These are phyloP conservation scores for Sugiyamaella americana DNA, from an alignment of 805 yeast genomes.

Conservation along the genomic window DNA sequence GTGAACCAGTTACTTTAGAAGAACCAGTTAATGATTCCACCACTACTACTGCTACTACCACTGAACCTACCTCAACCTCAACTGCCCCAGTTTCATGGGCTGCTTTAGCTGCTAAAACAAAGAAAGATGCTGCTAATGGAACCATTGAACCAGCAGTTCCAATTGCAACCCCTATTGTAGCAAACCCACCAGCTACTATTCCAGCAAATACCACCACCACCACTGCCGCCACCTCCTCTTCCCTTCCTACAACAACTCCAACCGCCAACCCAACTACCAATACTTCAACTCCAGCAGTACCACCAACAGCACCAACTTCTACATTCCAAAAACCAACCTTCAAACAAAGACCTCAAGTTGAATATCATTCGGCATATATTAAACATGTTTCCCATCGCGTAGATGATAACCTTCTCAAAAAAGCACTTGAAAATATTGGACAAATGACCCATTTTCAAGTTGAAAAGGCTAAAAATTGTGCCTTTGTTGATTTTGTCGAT, in stretches of 20 bases:
- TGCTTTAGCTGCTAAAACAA: slow-evolving; percentile 12
- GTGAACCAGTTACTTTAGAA: slow-evolving; percentile 8
- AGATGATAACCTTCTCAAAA: slow-evolving; percentile 24
- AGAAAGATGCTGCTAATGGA: slow-evolving; percentile 14
- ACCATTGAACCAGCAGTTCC: slow-evolving; percentile 15
- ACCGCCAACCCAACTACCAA: slow-evolving; percentile 9
- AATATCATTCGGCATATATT: slow-evolving; percentile 33
- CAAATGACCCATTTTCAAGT: slow-evolving; percentile 32
- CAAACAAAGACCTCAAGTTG: slow-evolving; percentile 12
- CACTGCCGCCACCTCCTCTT: slow-evolving; percentile 12
- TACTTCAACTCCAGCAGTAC: slow-evolving; percentile 7
- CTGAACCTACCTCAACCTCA: slow-evolving; percentile 10
- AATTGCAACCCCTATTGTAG: slow-evolving; percentile 2
- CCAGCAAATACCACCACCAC: slow-evolving; percentile 13
- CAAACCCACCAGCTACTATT: neutral
- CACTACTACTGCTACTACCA: slow-evolving; percentile 1
- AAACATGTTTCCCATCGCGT: slow-evolving; percentile 29
- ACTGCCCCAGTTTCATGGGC: slow-evolving; percentile 19
- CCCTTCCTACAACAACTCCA: slow-evolving; percentile 10
- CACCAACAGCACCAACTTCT: slow-evolving; percentile 6
- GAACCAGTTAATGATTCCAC: slow-evolving; percentile 3
- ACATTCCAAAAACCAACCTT: slow-evolving; percentile 2
- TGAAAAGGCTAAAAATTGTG: slow-evolving; percentile 29
- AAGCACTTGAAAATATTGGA: slow-evolving; percentile 30
- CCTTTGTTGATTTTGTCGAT: slow-evolving; percentile 34